phyloP scores from a whole-genome alignment of 192 early-diverging fungal genomes.

The Obelidium mucronatum region DNA sequence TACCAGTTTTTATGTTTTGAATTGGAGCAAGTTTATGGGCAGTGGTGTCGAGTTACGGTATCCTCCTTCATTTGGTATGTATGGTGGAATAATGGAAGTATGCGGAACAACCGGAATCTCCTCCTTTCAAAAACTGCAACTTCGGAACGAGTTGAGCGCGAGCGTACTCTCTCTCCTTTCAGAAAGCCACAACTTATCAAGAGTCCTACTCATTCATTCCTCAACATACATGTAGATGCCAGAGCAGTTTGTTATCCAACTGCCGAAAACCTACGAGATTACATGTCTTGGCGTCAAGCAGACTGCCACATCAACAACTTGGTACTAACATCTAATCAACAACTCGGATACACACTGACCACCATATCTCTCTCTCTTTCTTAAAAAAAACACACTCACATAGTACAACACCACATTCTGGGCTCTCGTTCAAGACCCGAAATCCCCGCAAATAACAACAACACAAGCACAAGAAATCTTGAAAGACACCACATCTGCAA shows the following conservation, averaged over 20 bases:
- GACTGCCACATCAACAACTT: constrained; percentile 74
- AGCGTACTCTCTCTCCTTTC: no score
- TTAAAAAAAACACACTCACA: neutral
- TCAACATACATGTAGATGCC: constrained; percentile 69
- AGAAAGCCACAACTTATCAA: no score
- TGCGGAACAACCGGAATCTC: no score
- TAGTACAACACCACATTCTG: constrained; percentile 96
- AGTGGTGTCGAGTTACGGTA: constrained; percentile 67
- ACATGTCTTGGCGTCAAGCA: constrained; percentile 93
- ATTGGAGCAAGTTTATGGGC: constrained; percentile 79
- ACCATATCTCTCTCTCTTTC: neutral
- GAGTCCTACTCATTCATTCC: no score
- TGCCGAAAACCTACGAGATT: constrained; percentile 84
- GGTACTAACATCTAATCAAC: constrained; percentile 10
- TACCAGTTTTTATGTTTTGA: constrained; percentile 82
- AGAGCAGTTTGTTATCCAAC: constrained; percentile 89
- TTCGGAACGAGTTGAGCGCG: neutral
- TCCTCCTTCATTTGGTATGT: constrained; percentile 77
- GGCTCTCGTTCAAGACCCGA: constrained; percentile 72
- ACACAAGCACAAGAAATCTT: constrained; percentile 79
- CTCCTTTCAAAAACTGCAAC: neutral
- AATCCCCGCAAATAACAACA: constrained; percentile 63
- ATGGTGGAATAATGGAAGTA: no score
- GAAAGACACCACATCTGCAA: constrained; percentile 84
- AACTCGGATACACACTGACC: neutral